Conservation (phyloP, 2,329 filamentous ascomycete species). For the Phaeosphaeriaceae sp. region DNA sequence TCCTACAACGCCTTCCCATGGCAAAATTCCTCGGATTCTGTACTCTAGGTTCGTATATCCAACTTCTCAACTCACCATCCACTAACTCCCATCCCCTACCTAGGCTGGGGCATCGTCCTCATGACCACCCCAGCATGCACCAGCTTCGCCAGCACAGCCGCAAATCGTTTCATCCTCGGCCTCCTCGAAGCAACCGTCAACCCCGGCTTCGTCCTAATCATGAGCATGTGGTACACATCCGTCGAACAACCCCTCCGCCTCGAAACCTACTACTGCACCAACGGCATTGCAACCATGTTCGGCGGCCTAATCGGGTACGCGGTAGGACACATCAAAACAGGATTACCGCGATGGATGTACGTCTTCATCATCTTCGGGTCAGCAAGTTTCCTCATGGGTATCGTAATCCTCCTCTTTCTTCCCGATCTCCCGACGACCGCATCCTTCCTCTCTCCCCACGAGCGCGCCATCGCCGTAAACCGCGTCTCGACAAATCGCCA, state of each 20-base stretch:
- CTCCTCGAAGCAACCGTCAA: conserved; percentile 55
- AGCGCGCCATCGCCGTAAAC: conserved; percentile 43
- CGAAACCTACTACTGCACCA: conserved; percentile 53
- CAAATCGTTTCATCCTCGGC: conserved; percentile 58
- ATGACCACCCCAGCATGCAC: conserved; percentile 51
- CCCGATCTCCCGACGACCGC: conserved; percentile 54
- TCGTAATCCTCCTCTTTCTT: conserved; percentile 59
- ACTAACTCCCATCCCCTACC: no score
- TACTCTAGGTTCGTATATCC: conserved; percentile 22
- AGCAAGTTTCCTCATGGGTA: conserved; percentile 39
- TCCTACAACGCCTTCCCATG: conserved; percentile 55
- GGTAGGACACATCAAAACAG: conserved; percentile 60
- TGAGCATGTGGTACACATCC: conserved; percentile 70
- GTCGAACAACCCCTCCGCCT: conserved; percentile 66
- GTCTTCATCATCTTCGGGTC: conserved; percentile 63
- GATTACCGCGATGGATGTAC: conserved; percentile 53
- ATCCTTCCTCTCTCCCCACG: conserved; percentile 19
- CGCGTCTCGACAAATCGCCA: conserved; percentile 55
- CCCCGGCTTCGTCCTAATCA: conserved; percentile 69
- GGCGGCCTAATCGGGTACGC: conserved; percentile 65
- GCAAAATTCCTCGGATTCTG: conserved; percentile 54
- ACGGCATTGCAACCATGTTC: conserved; percentile 61
- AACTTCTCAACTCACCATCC: not conserved
- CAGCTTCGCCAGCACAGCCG: conserved; percentile 49
- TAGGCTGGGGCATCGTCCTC: conserved; percentile 50